Percentiles rank a stretch among this genome's conserved stretches.
Evolutionary conservation across 1,139 yeast species (phyloP).

Genomic region (Lodderomyces metapsilosis): DNA sequence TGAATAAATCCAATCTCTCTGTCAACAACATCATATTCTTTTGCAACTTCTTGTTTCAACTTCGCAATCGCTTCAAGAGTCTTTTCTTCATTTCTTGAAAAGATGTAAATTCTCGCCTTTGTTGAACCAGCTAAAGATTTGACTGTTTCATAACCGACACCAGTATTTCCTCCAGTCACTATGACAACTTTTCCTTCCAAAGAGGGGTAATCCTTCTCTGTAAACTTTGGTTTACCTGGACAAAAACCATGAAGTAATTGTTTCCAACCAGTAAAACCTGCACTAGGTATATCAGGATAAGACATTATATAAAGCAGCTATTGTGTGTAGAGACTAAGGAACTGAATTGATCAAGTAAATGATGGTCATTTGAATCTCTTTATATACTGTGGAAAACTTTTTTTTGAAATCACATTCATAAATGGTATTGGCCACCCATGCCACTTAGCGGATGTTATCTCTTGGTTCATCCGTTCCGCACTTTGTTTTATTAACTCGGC

Average conservation of each 20-base stretch:
- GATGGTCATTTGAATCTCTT: no score
- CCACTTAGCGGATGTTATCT: no score
- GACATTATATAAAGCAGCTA: conserved; percentile 7
- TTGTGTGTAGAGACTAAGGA: neutral
- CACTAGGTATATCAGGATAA: conserved; percentile 10
- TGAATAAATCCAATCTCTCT: conserved; percentile 19
- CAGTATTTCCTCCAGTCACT: conserved; percentile 23
- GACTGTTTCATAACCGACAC: conserved; percentile 30
- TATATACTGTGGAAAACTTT: no score
- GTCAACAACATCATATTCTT: conserved; percentile 12
- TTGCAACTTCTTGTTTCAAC: conserved; percentile 20
- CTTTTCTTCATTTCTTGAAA: conserved; percentile 20
- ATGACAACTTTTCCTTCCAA: conserved; percentile 21
- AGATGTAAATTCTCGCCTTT: conserved; percentile 31
- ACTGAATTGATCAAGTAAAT: no score
- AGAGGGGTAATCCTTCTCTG: conserved; percentile 15
- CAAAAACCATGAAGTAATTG: conserved; percentile 13
- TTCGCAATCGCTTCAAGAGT: conserved; percentile 26
- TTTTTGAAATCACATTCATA: no score
- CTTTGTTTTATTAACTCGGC: no score
- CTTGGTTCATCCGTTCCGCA: no score
- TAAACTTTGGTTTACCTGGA: conserved; percentile 14
- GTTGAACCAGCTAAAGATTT: conserved; percentile 35
- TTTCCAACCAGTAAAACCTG: conserved; percentile 12
- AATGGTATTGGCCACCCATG: no score